Evolutionary conservation across 768 basidiomycete species (phyloP).

Genomic region (Chalciporus pseudorubinellus): DNA sequence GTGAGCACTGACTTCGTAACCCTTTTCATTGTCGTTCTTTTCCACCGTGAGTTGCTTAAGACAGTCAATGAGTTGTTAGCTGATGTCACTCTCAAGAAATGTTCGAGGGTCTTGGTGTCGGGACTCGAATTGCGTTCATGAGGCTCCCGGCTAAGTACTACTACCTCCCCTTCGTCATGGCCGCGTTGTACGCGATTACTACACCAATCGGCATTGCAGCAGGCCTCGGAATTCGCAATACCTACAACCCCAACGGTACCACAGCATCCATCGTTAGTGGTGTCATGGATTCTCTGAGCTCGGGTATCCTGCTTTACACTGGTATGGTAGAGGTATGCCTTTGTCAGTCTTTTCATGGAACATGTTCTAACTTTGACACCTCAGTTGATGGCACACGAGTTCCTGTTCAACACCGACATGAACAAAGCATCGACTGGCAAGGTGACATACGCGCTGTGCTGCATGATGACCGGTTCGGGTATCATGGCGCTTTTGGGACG

Average conservation of each 20-base stretch:
- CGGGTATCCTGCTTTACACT: constrained; percentile 87
- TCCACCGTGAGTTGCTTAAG: constrained; percentile 75
- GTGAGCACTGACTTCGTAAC: constrained; percentile 77
- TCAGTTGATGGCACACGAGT: constrained; percentile 89
- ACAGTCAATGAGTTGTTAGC: background rate
- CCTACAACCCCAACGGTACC: constrained; percentile 79
- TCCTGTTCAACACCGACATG: constrained; percentile 88
- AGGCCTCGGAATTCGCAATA: constrained; percentile 70
- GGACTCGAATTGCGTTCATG: constrained; percentile 83
- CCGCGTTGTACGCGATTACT: constrained; percentile 66
- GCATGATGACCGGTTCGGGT: constrained; percentile 79
- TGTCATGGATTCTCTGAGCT: constrained; percentile 77
- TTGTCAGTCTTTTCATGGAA: background rate
- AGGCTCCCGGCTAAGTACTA: constrained; percentile 51
- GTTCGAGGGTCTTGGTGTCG: constrained; percentile 93
- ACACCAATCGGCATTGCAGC: constrained; percentile 88
- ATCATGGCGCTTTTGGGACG: constrained; percentile 89
- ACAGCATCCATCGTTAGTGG: constrained; percentile 83
- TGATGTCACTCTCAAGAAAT: constrained; percentile 52
- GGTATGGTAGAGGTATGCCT: constrained; percentile 72
- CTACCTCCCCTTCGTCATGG: constrained; percentile 59
- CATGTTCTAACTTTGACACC: constrained; percentile 2
- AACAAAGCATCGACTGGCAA: constrained; percentile 61
- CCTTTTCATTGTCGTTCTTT: constrained; percentile 86
- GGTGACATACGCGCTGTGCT: constrained; percentile 69